Evolutionary conservation across 768 basidiomycete species (phyloP), one percentile per base, ranked within the genome.

Genomic region (Rhizopogon salebrosus): DNA sequence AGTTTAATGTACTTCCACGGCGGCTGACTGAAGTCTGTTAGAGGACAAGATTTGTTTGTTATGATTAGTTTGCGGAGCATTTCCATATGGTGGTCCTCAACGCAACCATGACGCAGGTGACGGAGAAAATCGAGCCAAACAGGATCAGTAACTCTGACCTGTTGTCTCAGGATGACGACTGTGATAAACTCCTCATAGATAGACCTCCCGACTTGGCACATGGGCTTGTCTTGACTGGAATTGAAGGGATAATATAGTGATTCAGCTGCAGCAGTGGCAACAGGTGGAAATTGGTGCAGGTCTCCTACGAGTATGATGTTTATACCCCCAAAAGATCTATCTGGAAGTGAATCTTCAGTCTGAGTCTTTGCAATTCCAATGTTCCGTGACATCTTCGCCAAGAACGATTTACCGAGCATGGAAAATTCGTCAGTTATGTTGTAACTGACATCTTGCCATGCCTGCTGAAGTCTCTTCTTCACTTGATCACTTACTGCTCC

Each of bases 221-320:
- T 14, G 29, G 18, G n/a, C 20, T 48, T 38, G 40, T 55, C 43
- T 9, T 27, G n/a, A 14, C 22, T 6, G 3, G 37, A 27, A 49
- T 55, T 54, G n/a, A 35, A 7, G 3, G 62, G 60, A n/a, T 42
- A 46, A 35, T 59, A 46, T 11, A 45, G 11, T 2, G 41, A 41
- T 13, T 62, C 42, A 13, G 49, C 45, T 6, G 60, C 9, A 55
- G 27, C n/a, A 52, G 24, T 38, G 43, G 51, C 20, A 0, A 31
- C n/a, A 13, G 37, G 41, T 1, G 66, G 62, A 48, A 49, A 65
- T 27, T 56, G 77, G 52, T 78, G 75, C 8, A 76, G 66, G 43
- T 78, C 75, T 0, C 76, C 76, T 26, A 61, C 62, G 2, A 77
- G 36, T 3, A 77, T 70, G 4, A 78, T 59, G 53, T 71, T 73